phyloP scores from a whole-genome alignment of 768 basidiomycete species.

The Lactifluus rugatus region DNA sequence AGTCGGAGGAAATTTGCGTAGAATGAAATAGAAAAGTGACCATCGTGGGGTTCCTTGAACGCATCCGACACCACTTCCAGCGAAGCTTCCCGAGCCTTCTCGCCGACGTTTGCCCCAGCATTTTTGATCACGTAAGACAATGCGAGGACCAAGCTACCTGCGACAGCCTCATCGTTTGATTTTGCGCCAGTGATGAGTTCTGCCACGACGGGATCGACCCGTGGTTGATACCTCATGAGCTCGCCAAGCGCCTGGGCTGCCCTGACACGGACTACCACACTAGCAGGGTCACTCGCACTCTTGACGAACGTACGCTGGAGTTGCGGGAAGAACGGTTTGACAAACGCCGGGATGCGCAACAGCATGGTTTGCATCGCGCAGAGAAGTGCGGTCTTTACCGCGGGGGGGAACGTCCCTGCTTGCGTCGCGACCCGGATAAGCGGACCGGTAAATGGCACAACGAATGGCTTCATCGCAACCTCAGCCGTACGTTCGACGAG shows the following conservation, averaged over 20 bases:
- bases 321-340: constrained; percentile 98
- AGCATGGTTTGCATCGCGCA: constrained; percentile 79
- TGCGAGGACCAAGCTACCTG: constrained; percentile 65
- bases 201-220: constrained; percentile 90
- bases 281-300: constrained; percentile 72
- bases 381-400: constrained; percentile 87
- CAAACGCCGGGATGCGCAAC: constrained; percentile 74
- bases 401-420: constrained; percentile 81
- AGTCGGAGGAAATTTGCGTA: neutral
- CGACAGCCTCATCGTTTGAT: constrained; percentile 57
- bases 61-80: constrained; percentile 70
- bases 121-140: constrained; percentile 65
- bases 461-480: constrained; percentile 84
- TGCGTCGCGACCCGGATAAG: constrained; percentile 92
- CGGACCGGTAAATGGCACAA: constrained; percentile 91
- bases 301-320: constrained; percentile 95
- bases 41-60: constrained; percentile 63
- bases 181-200: constrained; percentile 62
- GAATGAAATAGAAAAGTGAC: constrained; percentile 28
- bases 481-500: constrained; percentile 84
- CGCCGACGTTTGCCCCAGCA: constrained; percentile 66
- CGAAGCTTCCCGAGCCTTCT: constrained; percentile 61
- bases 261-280: constrained; percentile 65
- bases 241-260: constrained; percentile 81
- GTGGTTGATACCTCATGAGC: constrained; percentile 82